Percentiles rank a stretch among this genome's conserved stretches.
These are phyloP conservation scores for Colletotrichum gloeosporioides DNA, from an alignment of 2,329 filamentous ascomycete species.

Conservation along the genomic window DNA sequence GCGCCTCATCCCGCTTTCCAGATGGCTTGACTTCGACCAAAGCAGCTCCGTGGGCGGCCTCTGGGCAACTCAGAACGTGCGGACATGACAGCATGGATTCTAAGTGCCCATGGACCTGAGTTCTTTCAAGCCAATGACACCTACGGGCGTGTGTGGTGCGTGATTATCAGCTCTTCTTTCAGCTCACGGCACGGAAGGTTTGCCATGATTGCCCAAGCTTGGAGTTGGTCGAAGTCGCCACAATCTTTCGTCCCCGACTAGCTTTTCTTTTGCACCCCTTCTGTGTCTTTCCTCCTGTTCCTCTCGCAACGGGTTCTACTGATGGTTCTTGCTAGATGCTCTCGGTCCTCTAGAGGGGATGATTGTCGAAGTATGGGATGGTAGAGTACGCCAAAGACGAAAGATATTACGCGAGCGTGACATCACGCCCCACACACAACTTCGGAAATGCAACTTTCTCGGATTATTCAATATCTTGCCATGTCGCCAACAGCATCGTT, in stretches of 20 bases:
- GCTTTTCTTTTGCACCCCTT: neutral
- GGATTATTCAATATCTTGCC: neutral
- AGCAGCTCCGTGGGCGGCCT: neutral
- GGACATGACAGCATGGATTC: neutral
- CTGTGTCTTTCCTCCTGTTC: accelerated
- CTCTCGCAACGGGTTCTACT: neutral
- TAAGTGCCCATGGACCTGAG: neutral
- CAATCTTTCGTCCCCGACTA: neutral
- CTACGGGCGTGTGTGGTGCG: neutral
- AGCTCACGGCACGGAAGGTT: neutral
- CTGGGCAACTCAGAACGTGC: neutral
- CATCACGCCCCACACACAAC: neutral
- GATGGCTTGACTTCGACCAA: neutral
- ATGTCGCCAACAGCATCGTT: neutral
- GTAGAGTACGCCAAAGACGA: neutral
- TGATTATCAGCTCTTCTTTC: neutral
- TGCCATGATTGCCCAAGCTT: neutral
- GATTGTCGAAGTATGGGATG: neutral
- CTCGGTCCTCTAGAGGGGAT: neutral
- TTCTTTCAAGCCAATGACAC: neutral
- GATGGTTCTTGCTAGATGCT: neutral
- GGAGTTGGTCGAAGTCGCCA: neutral
- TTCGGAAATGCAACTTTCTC: neutral
- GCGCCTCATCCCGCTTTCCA: neutral
- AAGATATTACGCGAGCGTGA: neutral